These are phyloP conservation scores for Phytophthora colocasiae DNA, from an alignment of 352 stramenopile genomes.

Conservation along the genomic window DNA sequence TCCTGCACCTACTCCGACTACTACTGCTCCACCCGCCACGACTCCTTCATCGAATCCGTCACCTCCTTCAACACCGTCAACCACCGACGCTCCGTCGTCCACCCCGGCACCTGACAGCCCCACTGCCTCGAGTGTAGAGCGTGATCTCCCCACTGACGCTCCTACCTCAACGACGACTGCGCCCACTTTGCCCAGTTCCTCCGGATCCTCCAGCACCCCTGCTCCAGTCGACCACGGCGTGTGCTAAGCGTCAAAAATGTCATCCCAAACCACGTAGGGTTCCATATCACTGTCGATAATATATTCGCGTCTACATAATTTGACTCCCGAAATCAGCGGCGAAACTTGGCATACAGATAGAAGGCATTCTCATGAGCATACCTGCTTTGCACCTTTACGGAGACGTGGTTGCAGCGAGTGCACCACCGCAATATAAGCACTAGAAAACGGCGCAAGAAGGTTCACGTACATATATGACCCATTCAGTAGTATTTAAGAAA, in stretches of 20 bases:
- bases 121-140: conserved; percentile 8
- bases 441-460: no score
- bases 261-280: background rate
- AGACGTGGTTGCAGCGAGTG: no score
- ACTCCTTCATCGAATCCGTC: conserved; percentile 1
- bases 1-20: conserved; percentile 2
- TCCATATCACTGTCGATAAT: background rate
- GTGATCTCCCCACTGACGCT: conserved; percentile 6
- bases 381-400: no score
- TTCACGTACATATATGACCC: no score
- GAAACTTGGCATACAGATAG: no score
- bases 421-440: no score
- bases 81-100: conserved; percentile 1
- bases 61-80: conserved; percentile 15
- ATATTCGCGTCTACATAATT: no score
- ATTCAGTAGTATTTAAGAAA: no score
- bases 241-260: conserved; percentile 11
- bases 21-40: conserved; percentile 1
- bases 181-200: conserved; percentile 4
- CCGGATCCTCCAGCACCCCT: conserved; percentile 5
- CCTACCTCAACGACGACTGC: conserved; percentile 11
- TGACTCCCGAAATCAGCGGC: no score
- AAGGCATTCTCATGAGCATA: no score
- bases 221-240: conserved; percentile 8
- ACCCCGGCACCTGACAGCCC: conserved; percentile 10